These are phyloP conservation scores for Phytopythium oedochilum DNA, from an alignment of 352 stramenopile genomes.

Conservation along the genomic window DNA sequence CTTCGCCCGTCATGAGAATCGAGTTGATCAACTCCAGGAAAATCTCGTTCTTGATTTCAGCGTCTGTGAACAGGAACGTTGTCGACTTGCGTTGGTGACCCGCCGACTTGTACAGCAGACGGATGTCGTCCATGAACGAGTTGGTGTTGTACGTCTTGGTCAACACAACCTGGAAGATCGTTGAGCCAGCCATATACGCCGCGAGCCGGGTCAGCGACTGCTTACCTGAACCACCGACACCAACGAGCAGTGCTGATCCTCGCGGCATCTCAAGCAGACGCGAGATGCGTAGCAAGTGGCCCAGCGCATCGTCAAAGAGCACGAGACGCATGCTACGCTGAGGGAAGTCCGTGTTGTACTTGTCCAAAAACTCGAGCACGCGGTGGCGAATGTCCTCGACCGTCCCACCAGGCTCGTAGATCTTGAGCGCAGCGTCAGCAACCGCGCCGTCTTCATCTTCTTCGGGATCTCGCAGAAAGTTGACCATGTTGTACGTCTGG, in stretches of 20 bases:
- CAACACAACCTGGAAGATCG: conserved; percentile 98
- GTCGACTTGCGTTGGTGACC: conserved; percentile 95
- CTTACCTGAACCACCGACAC: conserved; percentile 96
- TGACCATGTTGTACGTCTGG: conserved; percentile 93
- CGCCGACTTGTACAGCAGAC: conserved; percentile 95
- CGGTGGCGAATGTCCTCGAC: conserved; percentile 90
- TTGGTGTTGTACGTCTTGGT: conserved; percentile 99
- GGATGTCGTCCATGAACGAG: conserved; percentile 97
- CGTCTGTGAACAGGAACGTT: conserved; percentile 98
- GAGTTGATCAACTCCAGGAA: conserved; percentile 99
- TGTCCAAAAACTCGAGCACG: conserved; percentile 94
- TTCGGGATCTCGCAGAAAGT: conserved; percentile 96
- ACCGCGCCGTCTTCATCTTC: conserved; percentile 96
- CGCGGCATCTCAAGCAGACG: conserved; percentile 96
- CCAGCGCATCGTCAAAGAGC: conserved; percentile 97
- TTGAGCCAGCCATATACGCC: conserved; percentile 94
- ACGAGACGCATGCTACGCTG: conserved; percentile 96
- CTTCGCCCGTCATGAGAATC: conserved; percentile 97
- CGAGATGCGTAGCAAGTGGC: conserved; percentile 96
- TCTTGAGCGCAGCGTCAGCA: conserved; percentile 93
- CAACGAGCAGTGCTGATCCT: conserved; percentile 94
- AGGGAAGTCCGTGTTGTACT: conserved; percentile 97
- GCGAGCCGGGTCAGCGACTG: conserved; percentile 96
- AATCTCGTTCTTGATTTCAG: conserved; percentile 99
- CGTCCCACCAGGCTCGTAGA: conserved; percentile 95